Evolutionary conservation across 139 green algal genomes (phyloP), one percentile per base, ranked within the genome.

Genomic region (Yamagishiella unicocca): DNA sequence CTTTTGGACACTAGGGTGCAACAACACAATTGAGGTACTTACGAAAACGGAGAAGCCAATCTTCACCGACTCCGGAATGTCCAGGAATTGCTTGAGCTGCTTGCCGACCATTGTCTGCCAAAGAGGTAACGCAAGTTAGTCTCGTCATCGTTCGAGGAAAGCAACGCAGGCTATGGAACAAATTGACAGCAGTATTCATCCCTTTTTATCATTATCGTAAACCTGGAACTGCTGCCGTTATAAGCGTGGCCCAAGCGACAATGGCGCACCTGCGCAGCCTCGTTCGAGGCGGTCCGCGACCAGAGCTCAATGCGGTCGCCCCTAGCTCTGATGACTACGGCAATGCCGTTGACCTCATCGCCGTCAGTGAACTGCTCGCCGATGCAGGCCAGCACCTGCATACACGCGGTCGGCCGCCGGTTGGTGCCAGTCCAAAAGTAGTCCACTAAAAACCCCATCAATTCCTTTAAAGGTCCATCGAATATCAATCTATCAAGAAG

Each of bases 301-400:
- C 98, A 99, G 29, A 99, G 58, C 83, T 96, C 93, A 64, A 99
- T 94, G 45, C 96, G 92, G 92, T 99, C 95, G 50, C 92, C 90
- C 83, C 95, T 96, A 45, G 92, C 83, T 0, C 98, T 90, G 42
- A 99, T 94, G 77, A 96, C 98, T n/a, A 98, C 96, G 58, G 98
- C 97, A 43, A 97, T 94, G 31, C 98, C 98, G 91, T 97, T 99
- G 55, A 99, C 94, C 86, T 99, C 98, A 12, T 98, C 95, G 14
- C 95, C 93, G 50, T 99, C 97, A 14, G 94, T 92, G 87, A 99
- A 99, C 93, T 99, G 98, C 94, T 99, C 98, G 31, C 98, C 98
- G 38, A 99, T 98, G 90, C 97, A 96, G n/a, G 95, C 96, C 70
- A 99, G 93, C 81, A 99, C 84, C 95, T 98, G 94, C 71, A 61